A percentile compares a stretch with the other conserved stretches of the same genome.
Conservation (phyloP, 2,329 filamentous ascomycete species). For the Penicillium expansum region DNA sequence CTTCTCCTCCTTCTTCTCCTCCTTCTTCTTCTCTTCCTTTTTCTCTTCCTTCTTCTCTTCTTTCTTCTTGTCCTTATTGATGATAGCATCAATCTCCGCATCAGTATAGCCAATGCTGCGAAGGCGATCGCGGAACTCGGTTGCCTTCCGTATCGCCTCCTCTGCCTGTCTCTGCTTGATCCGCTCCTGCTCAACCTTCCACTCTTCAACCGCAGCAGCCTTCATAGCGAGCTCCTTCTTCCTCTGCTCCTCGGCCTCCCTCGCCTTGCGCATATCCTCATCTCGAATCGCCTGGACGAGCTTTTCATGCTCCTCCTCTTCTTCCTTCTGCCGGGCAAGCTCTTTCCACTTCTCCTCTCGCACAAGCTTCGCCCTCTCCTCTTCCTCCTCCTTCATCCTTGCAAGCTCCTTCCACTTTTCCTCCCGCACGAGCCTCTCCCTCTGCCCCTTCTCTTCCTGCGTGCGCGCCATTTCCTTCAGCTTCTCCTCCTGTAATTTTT, state of each 20-base stretch:
- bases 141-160: slow-evolving; percentile 31
- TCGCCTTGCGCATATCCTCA: slow-evolving; percentile 25
- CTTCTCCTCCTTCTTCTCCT: slow-evolving; percentile 35
- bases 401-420: slow-evolving; percentile 20
- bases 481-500: slow-evolving; percentile 29
- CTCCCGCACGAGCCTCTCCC: slow-evolving; percentile 23
- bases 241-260: slow-evolving; percentile 40
- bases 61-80: slow-evolving; percentile 41
- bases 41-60: slow-evolving; percentile 30
- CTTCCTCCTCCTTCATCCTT: slow-evolving; percentile 26
- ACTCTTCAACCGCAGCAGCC: slow-evolving; percentile 43
- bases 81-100: slow-evolving; percentile 43
- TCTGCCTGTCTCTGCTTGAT: slow-evolving; percentile 32
- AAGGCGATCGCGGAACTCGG: slow-evolving; percentile 38
- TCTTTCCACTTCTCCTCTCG: slow-evolving; percentile 5
- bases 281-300: not conserved
- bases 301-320: slow-evolving; percentile 5
- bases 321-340: slow-evolving; percentile 33
- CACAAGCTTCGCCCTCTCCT: slow-evolving; percentile 29
- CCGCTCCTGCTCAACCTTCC: slow-evolving; percentile 34
- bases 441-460: slow-evolving; percentile 31
- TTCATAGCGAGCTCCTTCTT: slow-evolving; percentile 36
- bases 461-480: slow-evolving; percentile 30
- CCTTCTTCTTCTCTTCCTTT: slow-evolving; percentile 19
- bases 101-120: slow-evolving; percentile 41